phyloP scores from a whole-genome alignment of 1,139 yeast genomes.

The Arxiozyma bovina region DNA sequence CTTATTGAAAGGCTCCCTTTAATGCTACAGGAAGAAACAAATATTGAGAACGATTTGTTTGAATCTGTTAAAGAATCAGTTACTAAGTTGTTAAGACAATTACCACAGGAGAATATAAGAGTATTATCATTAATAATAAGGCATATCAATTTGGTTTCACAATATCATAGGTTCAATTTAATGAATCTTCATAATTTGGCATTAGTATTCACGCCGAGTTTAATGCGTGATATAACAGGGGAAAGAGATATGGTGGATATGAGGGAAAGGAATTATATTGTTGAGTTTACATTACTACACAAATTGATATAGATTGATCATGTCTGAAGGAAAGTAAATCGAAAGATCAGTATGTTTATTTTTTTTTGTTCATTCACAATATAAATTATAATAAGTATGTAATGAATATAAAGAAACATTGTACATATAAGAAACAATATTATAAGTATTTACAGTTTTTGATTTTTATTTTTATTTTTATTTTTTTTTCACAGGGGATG shows the following conservation, averaged over 20 bases:
- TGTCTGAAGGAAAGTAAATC: not conserved
- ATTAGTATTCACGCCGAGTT: constrained; percentile 91
- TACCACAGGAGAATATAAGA: constrained; percentile 63
- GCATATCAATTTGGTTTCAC: constrained; percentile 56
- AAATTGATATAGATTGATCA: constrained; percentile 1
- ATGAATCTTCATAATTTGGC: constrained; percentile 81
- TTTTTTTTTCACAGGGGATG: not conserved
- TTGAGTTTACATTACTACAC: constrained; percentile 49
- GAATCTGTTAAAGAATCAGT: constrained; percentile 34
- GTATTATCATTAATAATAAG: constrained; percentile 48
- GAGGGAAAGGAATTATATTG: constrained; percentile 69
- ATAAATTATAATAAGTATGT: not conserved
- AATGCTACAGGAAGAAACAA: not conserved
- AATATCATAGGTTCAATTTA: constrained; percentile 45
- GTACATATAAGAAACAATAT: not conserved
- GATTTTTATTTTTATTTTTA: too few relatives aligned
- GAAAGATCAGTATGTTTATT: not conserved
- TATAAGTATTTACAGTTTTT: not conserved
- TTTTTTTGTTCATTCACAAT: not conserved
- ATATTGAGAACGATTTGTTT: constrained; percentile 16
- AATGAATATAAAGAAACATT: not conserved
- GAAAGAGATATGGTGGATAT: constrained; percentile 80
- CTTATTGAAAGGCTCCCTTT: constrained; percentile 12
- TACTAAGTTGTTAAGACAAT: constrained; percentile 24
- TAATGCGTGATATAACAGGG: constrained; percentile 71